Evolutionary conservation across 805 yeast genomes (phyloP).

Genomic region (Candida anglica): DNA sequence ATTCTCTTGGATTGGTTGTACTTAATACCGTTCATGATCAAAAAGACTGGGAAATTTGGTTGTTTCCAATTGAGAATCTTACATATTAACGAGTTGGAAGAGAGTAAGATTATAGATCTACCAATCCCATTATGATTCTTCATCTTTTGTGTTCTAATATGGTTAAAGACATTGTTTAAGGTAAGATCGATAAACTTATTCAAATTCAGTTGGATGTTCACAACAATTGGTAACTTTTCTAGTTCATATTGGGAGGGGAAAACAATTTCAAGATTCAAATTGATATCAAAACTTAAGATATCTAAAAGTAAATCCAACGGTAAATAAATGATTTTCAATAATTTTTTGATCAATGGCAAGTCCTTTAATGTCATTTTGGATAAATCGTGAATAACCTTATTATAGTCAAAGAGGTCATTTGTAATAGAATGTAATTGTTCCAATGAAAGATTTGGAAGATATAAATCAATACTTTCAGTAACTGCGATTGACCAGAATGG

Average conservation of each 20-base stretch:
- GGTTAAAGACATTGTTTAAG: slow-evolving; percentile 68
- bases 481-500: slow-evolving; percentile 59
- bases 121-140: slow-evolving; percentile 19
- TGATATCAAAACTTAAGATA: slow-evolving; percentile 53
- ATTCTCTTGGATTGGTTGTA: slow-evolving; percentile 18
- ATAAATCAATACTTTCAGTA: slow-evolving; percentile 49
- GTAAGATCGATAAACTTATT: slow-evolving; percentile 76
- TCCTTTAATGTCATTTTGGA: slow-evolving; percentile 33
- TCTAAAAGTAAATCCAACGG: slow-evolving; percentile 59
- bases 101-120: slow-evolving; percentile 77
- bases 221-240: slow-evolving; percentile 34
- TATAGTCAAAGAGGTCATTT: slow-evolving; percentile 35
- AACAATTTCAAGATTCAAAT: slow-evolving; percentile 69
- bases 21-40: slow-evolving; percentile 68
- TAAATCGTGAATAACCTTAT: slow-evolving; percentile 34
- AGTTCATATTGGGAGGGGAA: slow-evolving; percentile 61
- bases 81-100: slow-evolving; percentile 86
- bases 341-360: slow-evolving; percentile 35
- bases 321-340: slow-evolving; percentile 47
- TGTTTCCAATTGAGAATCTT: slow-evolving; percentile 97
- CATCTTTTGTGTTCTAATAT: slow-evolving; percentile 50
- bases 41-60: slow-evolving; percentile 93
- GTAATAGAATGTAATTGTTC: slow-evolving; percentile 41
- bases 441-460: slow-evolving; percentile 56
- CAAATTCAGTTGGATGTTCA: slow-evolving; percentile 46